phyloP scores from a whole-genome alignment of 208 protist genomes.

The Wallacemonas sp. region DNA sequence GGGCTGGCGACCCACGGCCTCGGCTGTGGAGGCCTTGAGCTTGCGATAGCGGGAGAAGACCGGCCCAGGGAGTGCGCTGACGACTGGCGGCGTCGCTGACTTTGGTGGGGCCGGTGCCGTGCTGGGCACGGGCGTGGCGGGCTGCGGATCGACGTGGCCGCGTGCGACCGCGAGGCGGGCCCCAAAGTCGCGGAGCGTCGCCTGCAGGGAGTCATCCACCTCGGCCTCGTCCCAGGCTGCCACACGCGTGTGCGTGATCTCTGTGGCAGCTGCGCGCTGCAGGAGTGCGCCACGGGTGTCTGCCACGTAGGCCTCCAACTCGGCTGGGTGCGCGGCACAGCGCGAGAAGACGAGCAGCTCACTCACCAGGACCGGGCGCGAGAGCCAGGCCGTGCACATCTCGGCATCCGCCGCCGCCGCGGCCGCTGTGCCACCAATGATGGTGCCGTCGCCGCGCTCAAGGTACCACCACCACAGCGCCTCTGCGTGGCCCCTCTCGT shows the following conservation, averaged over 20 bases:
- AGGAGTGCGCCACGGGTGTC: neutral
- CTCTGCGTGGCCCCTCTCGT: neutral
- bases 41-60: conserved; percentile 28
- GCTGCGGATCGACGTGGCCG: neutral
- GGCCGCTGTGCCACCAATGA: neutral
- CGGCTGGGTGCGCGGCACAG: neutral
- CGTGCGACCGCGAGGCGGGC: neutral
- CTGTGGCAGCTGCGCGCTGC: too few species aligned
- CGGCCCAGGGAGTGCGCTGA: conserved; percentile 2
- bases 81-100: neutral
- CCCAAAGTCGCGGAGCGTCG: neutral
- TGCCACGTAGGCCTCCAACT: conserved; percentile 8
- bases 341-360: conserved; percentile 5
- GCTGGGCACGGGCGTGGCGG: neutral
- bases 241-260: too few species aligned
- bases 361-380: conserved; percentile 10
- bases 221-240: conserved; percentile 24
- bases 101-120: neutral
- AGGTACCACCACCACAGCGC: too few species aligned
- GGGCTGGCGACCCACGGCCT: neutral
- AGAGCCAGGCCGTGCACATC: neutral
- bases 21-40: conserved; percentile 1
- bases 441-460: neutral
- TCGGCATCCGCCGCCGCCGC: neutral
- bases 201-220: conserved; percentile 7